A percentile compares a stretch with the other conserved stretches of the same genome.
Conservation (phyloP, 495 filamentous ascomycete genomes). For the Acidiella bohemica region DNA sequence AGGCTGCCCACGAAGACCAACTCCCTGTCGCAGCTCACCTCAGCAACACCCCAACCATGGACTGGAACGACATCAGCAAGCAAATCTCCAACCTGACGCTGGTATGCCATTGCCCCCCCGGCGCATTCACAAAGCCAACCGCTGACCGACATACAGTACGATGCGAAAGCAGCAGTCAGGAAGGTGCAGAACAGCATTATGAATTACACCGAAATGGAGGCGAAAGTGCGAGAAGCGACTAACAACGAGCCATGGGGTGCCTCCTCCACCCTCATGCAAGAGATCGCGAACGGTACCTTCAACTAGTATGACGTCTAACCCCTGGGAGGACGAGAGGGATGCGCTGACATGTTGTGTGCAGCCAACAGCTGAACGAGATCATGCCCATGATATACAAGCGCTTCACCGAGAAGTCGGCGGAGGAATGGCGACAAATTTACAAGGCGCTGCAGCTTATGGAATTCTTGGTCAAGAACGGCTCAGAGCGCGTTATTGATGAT, state of each 20-base stretch:
- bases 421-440: slow-evolving; percentile 99
- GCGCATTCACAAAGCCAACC: no score
- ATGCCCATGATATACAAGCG: slow-evolving; percentile 99
- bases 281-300: slow-evolving; percentile 94
- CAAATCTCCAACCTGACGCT: slow-evolving; percentile 86
- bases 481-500: slow-evolving; percentile 95
- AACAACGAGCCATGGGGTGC: slow-evolving; percentile 98
- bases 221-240: slow-evolving; percentile 94
- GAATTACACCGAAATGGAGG: slow-evolving; percentile 40
- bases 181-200: slow-evolving; percentile 94
- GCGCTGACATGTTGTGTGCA: slow-evolving; percentile 28
- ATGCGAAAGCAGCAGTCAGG: slow-evolving; percentile 90
- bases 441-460: slow-evolving; percentile 94
- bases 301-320: slow-evolving; percentile 63
- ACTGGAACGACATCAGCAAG: slow-evolving; percentile 72
- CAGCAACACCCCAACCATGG: slow-evolving; percentile 20
- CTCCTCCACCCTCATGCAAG: slow-evolving; percentile 74
- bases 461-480: slow-evolving; percentile 96
- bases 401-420: slow-evolving; percentile 94
- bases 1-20: no score
- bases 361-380: slow-evolving; percentile 94
- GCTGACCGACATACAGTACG: slow-evolving; percentile 23
- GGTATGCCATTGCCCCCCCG: no score
- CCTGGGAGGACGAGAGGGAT: not conserved
- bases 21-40: no score